A percentile compares a stretch with the other conserved stretches of the same genome.
phyloP scores from a whole-genome alignment of 257 asterid species.

The Paulownia fortunei region DNA sequence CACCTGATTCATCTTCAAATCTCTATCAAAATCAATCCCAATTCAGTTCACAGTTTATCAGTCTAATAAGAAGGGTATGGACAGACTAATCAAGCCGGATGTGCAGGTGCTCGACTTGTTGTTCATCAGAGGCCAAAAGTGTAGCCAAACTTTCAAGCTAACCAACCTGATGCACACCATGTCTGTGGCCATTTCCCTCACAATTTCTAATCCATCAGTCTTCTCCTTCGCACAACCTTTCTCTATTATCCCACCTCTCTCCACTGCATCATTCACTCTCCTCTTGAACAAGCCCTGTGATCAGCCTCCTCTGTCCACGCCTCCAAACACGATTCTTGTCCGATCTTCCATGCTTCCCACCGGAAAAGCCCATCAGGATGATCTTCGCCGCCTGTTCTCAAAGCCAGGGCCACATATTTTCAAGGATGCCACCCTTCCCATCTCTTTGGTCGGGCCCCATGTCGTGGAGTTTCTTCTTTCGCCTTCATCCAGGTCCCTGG shows the following conservation, averaged over 20 bases:
- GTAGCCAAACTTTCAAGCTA: conserved; percentile 57
- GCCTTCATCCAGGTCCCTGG: conserved; percentile 38
- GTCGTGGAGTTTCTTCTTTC: conserved; percentile 65
- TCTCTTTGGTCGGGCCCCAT: conserved; percentile 59
- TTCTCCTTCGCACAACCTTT: conserved; percentile 58
- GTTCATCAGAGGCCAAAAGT: conserved; percentile 57
- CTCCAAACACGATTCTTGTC: conserved; percentile 52
- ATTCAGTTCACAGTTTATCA: background rate
- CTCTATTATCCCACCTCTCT: conserved; percentile 68
- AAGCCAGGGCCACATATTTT: conserved; percentile 69
- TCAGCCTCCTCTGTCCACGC: conserved; percentile 63
- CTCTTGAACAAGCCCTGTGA: conserved; percentile 36
- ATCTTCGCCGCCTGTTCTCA: conserved; percentile 66
- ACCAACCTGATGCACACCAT: conserved; percentile 88
- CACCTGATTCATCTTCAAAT: background rate
- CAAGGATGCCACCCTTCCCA: conserved; percentile 64
- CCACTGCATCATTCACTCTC: conserved; percentile 55
- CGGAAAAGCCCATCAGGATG: conserved; percentile 68
- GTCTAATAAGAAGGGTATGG: conserved; percentile 52
- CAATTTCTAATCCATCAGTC: conserved; percentile 54
- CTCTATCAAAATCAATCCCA: conserved; percentile 8
- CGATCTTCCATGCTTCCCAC: conserved; percentile 81
- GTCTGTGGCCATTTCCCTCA: conserved; percentile 76
- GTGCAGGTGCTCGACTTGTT: conserved; percentile 41
- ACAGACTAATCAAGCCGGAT: conserved; percentile 74